Conservation (phyloP, 176 grass and related monocot species). For the Eleusine indica region DNA sequence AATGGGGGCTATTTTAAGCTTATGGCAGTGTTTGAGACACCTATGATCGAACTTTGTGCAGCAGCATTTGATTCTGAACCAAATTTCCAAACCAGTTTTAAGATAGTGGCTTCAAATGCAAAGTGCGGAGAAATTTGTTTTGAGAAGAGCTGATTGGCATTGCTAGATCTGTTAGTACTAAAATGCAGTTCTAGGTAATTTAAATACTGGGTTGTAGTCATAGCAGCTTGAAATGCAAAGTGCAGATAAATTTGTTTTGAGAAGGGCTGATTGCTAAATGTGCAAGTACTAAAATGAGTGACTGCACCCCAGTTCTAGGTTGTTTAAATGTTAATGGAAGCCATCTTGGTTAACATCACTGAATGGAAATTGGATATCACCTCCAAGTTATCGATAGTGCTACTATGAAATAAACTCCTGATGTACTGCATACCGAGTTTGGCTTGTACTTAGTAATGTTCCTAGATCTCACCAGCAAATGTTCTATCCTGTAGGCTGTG, state of each 20-base stretch:
- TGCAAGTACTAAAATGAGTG: neutral
- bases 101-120: neutral
- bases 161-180: neutral
- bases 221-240: neutral
- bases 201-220: neutral
- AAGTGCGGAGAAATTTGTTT: neutral
- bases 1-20: neutral
- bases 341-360: too few relatives aligned
- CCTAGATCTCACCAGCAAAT: neutral
- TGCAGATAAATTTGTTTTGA: neutral
- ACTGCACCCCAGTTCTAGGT: neutral
- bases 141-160: neutral
- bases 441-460: neutral
- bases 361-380: neutral
- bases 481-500: conserved; percentile 29
- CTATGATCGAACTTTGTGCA: too few relatives aligned
- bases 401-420: neutral
- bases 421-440: neutral
- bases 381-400: neutral
- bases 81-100: neutral
- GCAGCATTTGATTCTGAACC: neutral
- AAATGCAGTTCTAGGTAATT: too few relatives aligned
- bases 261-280: neutral
- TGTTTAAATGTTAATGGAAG: too few relatives aligned
- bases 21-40: neutral